Evolutionary conservation across 257 asterid genomes (phyloP).

Genomic region (Oldenlandia corymbosa): DNA sequence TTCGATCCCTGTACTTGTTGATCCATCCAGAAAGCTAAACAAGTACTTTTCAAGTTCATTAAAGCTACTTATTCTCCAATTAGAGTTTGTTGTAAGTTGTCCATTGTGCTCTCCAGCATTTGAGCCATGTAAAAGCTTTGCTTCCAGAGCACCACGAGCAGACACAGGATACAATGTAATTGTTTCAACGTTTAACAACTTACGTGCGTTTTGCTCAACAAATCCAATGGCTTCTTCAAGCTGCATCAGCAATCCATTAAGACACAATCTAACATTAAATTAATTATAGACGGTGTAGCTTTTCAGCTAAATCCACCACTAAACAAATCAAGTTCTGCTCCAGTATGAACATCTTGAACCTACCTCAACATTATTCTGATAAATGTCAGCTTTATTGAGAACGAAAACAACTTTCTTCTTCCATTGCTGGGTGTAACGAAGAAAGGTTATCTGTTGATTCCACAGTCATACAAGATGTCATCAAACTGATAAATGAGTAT

Average conservation of each 20-base stretch:
- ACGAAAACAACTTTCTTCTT: conserved; percentile 80
- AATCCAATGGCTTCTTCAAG: conserved; percentile 77
- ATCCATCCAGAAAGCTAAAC: conserved; percentile 72
- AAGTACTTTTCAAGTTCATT: conserved; percentile 69
- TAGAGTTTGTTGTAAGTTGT: conserved; percentile 28
- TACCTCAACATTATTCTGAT: conserved; percentile 70
- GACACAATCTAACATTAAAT: conserved; percentile 8
- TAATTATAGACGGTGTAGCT: no score
- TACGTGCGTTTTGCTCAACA: conserved; percentile 70
- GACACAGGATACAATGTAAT: conserved; percentile 76
- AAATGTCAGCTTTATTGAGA: conserved; percentile 86
- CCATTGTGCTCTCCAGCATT: conserved; percentile 29
- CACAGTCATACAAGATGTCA: conserved; percentile 21
- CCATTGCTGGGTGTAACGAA: conserved; percentile 95
- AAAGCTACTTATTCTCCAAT: conserved; percentile 56
- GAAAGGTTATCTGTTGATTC: conserved; percentile 68
- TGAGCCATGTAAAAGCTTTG: conserved; percentile 56
- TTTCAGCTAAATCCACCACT: no score
- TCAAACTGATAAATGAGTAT: conserved; percentile 22
- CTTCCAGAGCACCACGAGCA: conserved; percentile 82
- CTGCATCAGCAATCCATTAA: conserved; percentile 38
- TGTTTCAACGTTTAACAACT: conserved; percentile 67
- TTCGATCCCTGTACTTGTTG: conserved; percentile 76
- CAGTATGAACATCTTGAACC: conserved; percentile 20
- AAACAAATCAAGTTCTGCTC: no score